Base-by-base conservation (phyloP, 2,329 filamentous ascomycete genomes). In the Dothidotthia symphoricarpi region DNA sequence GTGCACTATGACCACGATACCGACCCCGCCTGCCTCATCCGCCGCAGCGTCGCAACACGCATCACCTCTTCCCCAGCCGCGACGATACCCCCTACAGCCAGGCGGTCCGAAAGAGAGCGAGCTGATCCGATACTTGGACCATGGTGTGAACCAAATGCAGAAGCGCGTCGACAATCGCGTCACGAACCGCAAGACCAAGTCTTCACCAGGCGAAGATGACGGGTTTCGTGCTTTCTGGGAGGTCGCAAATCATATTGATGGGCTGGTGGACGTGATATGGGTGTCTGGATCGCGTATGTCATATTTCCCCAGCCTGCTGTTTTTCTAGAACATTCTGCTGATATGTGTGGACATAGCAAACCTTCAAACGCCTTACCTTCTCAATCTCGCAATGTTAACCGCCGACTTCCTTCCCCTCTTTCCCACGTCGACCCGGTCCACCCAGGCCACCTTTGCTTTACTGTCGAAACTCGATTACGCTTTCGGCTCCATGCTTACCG, bases 401-500 rank as follows among this genome's bases (percentile, higher is more conserved):
- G 82, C 80, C 40, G 80, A 81, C 13, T 89, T 86, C 62, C 75
- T 95, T 3, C 72, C 81, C 3, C 78, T 82, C 7, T 95, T 95
- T 61, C 76, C 81, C 0, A 80, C 85, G 2, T 71, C 78, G 0
- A 82, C 86, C 0, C 74, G 71, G 7, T 72, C 78, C 1, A 82
- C 86, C 0, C 74, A 72, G n/a, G 69, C 81, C 1, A 85, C 86
- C 0, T 89, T 96, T 55, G 67, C 73, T 1, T 62, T 91, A 0
- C 71, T 95, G 3, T 75, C 76, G 31, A 96, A 94, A 65, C 72
- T 96, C 14, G 91, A 96, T 57, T 79, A 84, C 53, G 86, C 86
- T 26, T 95, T 96, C 59, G 80, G 86, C 1, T 87, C 84, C 41
- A 71, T 96, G 8, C 61, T 95, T 1, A 70, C 74, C 16, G 85